Evolutionary conservation across 257 asterid genomes (phyloP), one percentile per base, ranked within the genome.

Genomic region (Penstemon barbatus): DNA sequence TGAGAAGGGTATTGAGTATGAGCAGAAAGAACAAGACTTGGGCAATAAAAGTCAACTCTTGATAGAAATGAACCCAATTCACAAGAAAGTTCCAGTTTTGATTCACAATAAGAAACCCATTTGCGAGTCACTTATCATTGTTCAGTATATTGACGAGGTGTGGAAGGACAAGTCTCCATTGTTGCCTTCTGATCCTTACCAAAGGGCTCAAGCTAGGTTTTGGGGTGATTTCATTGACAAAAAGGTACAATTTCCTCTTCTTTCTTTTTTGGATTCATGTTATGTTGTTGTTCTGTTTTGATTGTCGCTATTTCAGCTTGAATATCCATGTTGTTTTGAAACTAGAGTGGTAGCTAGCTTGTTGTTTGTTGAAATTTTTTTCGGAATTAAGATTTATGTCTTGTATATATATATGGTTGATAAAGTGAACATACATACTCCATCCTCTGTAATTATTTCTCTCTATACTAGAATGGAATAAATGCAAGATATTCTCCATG

Each of bases 1-100:
- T 1, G 89, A 79, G 51, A 86, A 83, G 66, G 81, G 80, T 3
- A 42, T 86, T 4, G 48, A 75, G 0, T 85, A 77, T 13, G 88
- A 79, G 56, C 62, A 53, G 78, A 83, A 37, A 40, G 85, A 81
- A 25, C 75, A 85, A 19, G 46, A 81, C 8, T 46, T 81, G 65
- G 10, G 0, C 46, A 37, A 68, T 44, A 79, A 74, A 46, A 67
- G 76, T 8, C 49, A 38, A 8, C 51, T 77, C 6, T 66, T 74
- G 2, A 65, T 82, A 0, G 45, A 77, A 59, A 71, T 72, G 81
- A 83, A 83, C 80, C 86, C 86, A 19, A 56, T 81, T 69, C 77
- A 76, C 73, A 69, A 81, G 78, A 74, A 81, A 74, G 52, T 76
- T 37, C 84, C 84, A 2, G 77, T 79, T n/a, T 12, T 76, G 55